These are phyloP conservation scores for Cutaneotrichosporon dermatis DNA, from an alignment of 1,284 basidiomycete species.

Conservation along the genomic window DNA sequence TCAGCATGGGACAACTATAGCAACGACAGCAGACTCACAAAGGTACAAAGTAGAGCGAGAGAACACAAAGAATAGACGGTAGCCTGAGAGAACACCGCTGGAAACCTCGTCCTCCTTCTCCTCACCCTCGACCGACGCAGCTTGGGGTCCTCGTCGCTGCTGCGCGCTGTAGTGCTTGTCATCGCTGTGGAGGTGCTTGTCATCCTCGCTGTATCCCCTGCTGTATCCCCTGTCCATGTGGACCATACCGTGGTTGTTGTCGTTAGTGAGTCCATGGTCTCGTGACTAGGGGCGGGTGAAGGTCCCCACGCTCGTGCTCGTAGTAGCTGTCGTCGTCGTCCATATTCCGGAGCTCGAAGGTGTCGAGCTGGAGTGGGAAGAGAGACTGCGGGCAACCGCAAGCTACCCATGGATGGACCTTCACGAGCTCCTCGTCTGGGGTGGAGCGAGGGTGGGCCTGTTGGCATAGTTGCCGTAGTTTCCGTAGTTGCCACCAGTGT, in stretches of 20 bases:
- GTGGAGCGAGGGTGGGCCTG: neutral
- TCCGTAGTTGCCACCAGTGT: too few relatives aligned
- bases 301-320: neutral
- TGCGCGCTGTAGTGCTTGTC: neutral
- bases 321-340: neutral
- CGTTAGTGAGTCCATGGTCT: neutral
- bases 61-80: constrained; percentile 34
- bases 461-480: neutral
- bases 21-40: constrained; percentile 27
- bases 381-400: neutral
- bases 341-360: neutral
- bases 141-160: neutral
- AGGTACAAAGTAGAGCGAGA: constrained; percentile 39
- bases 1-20: neutral
- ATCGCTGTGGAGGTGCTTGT: neutral
- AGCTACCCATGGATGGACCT: constrained; percentile 3
- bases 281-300: neutral
- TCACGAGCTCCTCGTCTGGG: neutral
- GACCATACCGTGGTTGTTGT: neutral
- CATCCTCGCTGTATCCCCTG: neutral
- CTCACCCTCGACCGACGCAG: neutral
- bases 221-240: too few relatives aligned
- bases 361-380: constrained; percentile 3
- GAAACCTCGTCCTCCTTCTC: neutral
- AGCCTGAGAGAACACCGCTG: constrained; percentile 28